Base-by-base conservation (phyloP, 2,329 filamentous ascomycete species). In the Aspergillus bombycis region DNA sequence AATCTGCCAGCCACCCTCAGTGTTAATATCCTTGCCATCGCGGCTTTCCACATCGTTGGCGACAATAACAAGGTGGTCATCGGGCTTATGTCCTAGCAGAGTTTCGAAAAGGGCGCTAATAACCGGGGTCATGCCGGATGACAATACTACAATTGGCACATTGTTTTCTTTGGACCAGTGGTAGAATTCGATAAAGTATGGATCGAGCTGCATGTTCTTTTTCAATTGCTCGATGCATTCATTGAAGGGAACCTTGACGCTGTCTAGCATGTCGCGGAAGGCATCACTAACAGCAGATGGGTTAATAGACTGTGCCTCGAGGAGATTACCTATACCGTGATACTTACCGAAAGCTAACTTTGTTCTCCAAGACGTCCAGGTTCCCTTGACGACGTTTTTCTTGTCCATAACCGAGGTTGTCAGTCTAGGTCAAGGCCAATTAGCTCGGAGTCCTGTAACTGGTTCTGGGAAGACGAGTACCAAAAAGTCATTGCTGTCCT, bases 211-310 rank as follows among this genome's bases (percentile, higher is more conserved):
- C 84, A 98, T 94, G 81, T 95, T 93, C 72, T 90, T 82, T 67
- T 91, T 85, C 14, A 98, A 86, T 63, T 88, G 88, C 64, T 90
- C 82, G 75, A 96, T 89, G 80, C 94, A 97, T 78, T 94, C 82
- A 73, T 91, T 84, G 79, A 91, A 97, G 7, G 94, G 93, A 28
- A 86, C 89, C 62, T 84, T 87, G 80, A 98, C 86, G 74, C 90
- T 94, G 78, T 96, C 91, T 79, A 99, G 89, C 94, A 98, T 97
- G 70, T 92, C 89, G 74, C 87, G 86, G 85, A 98, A 98, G 53
- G 90, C 88, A 75, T 96, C 92, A 58, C 86, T 87, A 65, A 34
- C 14, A 30, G 43, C 26, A 48, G 21, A 19, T 1, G 3, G 23
- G 28, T 70, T 62, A 70, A 62, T 7, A 3, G 10, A 28, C 62